These are phyloP conservation scores for Botryotinia narcissicola DNA, from an alignment of 2,329 filamentous ascomycete genomes.

Conservation along the genomic window DNA sequence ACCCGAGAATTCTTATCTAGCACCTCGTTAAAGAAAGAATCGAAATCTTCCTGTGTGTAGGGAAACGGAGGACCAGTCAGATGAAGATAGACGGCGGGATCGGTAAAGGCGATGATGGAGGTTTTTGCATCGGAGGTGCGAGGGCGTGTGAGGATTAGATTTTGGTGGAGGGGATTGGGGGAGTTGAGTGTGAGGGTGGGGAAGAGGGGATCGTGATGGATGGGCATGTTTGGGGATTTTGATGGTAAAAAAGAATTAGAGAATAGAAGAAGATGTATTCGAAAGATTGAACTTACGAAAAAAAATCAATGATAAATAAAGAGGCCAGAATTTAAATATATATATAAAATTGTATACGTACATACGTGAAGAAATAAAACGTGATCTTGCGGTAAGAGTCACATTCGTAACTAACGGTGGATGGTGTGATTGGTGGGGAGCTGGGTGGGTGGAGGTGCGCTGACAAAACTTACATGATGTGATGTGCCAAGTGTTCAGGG, in stretches of 20 bases:
- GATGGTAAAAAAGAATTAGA: not conserved
- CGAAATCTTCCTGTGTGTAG: constrained; percentile 5
- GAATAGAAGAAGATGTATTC: not conserved
- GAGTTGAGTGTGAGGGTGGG: not conserved
- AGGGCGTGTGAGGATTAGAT: constrained; percentile 9
- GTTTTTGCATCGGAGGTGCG: not conserved
- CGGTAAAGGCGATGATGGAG: not conserved
- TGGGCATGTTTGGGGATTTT: not conserved
- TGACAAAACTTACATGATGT: not conserved
- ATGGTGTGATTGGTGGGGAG: not conserved
- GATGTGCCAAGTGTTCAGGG: constrained; percentile 6
- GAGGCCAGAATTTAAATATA: not conserved
- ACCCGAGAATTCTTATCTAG: not conserved
- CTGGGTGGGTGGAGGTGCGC: not conserved
- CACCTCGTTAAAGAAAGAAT: not conserved
- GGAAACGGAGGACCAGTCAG: constrained; percentile 9
- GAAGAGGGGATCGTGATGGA: not conserved
- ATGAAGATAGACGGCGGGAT: not conserved
- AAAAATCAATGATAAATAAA: not conserved
- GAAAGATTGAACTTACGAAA: not conserved
- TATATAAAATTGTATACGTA: not conserved
- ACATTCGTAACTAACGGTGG: not conserved
- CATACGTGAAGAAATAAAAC: not conserved
- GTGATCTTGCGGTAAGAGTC: not conserved
- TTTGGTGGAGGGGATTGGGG: not conserved